Evolutionary conservation across 495 filamentous ascomycete genomes (phyloP), one percentile per base, ranked within the genome.

Genomic region (Amorphotheca resinae): DNA sequence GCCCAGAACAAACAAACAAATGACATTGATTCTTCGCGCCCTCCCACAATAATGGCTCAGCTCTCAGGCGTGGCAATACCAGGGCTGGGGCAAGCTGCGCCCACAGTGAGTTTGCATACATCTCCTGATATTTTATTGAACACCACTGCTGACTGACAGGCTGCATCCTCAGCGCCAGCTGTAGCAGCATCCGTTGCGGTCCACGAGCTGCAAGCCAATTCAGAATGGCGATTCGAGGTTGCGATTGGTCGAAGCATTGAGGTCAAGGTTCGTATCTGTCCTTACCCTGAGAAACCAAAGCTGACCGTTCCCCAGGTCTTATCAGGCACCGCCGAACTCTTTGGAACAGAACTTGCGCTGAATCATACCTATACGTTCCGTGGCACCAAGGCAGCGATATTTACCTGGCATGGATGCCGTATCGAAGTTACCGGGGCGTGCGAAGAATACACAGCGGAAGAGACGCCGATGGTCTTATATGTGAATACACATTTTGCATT

Each of bases 211-310:
- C 59, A 59, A 17, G 64, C 65, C 18, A 64, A 65, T 41, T 66
- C 67, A 62, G 91, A 98, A 72, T 98, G 84, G 80, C 76, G 91
- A 44, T 98, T 98, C 67, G 83, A 94, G 55, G 82, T 93, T 22
- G 73, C 81, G 20, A 80, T 77, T 56, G 69, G 70, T 9, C 66
- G 69, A 14, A 74, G 66, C 14, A 62, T 87, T 30, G 67, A 71
- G 51, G 70, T 80, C 40, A 80, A 73, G 60, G 78, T 79, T 58
- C 28, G 61, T 58, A 15, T 8, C 12, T 22, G 28, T 6, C 1
- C 30, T 22, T 33, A 18, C 11, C 11, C 17, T 22, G 26, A 30
- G 12, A 15, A 22, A 22, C 17, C 14, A 50, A 55, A 36, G 37
- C 67, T 59, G 15, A 61, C 63, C 15, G 59, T 58, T 21, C n/a